Evolutionary conservation across 225 moss, liverwort and hornwort genomes (phyloP).

Genomic region (Rhytidiadelphus loreus): DNA sequence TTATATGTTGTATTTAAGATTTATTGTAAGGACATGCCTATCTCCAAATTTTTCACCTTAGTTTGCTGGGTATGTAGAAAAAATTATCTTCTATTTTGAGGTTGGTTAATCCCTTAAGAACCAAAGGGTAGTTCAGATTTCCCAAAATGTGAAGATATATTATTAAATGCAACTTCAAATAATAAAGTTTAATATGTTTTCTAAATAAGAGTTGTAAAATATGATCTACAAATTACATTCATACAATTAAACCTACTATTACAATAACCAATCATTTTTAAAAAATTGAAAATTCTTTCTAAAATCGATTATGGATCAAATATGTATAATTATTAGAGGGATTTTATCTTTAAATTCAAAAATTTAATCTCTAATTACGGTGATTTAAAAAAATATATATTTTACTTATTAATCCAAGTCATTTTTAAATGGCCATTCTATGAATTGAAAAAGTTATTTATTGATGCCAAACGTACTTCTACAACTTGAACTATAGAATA

Average conservation of each 20-base stretch:
- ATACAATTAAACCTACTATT: not conserved
- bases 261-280: not conserved
- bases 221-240: not conserved
- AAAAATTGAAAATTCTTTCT: not conserved
- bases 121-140: rapidly evolving
- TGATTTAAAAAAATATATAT: not conserved
- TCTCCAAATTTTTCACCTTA: not conserved
- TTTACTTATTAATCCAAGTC: not conserved
- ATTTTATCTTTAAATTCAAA: no score
- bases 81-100: not conserved
- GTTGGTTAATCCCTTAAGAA: not conserved
- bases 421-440: not conserved
- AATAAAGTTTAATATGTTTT: no score
- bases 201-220: not conserved
- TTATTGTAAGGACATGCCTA: rapidly evolving
- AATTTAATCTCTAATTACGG: not conserved
- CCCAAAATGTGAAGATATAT: not conserved
- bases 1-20: not conserved
- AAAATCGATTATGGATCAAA: not conserved
- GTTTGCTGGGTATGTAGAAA: rapidly evolving
- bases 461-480: not conserved
- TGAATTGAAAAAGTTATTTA: not conserved
- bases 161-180: not conserved
- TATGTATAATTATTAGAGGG: rapidly evolving
- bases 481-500: not conserved